Evolutionary conservation across 2,329 filamentous ascomycete species (phyloP), one percentile per base, ranked within the genome.

Genomic region (Fusarium floridanum): DNA sequence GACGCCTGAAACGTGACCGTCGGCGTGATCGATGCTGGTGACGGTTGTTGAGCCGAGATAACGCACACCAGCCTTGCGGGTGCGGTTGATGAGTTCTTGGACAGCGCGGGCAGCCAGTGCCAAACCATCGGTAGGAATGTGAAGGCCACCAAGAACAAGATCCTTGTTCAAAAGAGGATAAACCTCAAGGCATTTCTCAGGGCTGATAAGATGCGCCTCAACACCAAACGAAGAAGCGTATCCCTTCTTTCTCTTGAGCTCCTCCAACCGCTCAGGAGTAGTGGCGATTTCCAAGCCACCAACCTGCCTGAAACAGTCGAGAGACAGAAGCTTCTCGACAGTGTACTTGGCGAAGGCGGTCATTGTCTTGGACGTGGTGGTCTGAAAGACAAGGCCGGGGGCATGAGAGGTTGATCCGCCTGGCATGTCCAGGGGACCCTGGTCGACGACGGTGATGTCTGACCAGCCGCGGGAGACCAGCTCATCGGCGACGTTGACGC

Each of bases 321-420:
- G 79, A 0, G 88, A 88, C 6, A 86, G 80, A 1, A 92, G 81
- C 78, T 92, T 92, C 64, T 91, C 84, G 7, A 91, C 86, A 0
- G 90, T 92, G 78, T 92, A 92, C 55, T 85, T 85, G 3, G 90
- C 91, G 62, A 92, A 86, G 5, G 84, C 79, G 6, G 86, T 90
- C 88, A 92, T 84, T 0, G 87, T 88, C 78, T 87, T 90, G 57
- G 87, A 89, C 2, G 83, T 80, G 61, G 88, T 91, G 9, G 89
- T 91, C 77, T 92, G 90, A 75, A 91, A 92, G 0, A 92, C 90
- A 4, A 92, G 84, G 1, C 90, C 90, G 0, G 90, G 90, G 6
- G 90, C 90, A 72, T 92, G 90, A 8, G 90, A 92, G 8, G 91
- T 92, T 32, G 91, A 92, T 53, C 90, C 90, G 29, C 91, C 90